Evolutionary conservation across 345 rosid genomes (phyloP).

Genomic region (Aethionema arabicum): DNA sequence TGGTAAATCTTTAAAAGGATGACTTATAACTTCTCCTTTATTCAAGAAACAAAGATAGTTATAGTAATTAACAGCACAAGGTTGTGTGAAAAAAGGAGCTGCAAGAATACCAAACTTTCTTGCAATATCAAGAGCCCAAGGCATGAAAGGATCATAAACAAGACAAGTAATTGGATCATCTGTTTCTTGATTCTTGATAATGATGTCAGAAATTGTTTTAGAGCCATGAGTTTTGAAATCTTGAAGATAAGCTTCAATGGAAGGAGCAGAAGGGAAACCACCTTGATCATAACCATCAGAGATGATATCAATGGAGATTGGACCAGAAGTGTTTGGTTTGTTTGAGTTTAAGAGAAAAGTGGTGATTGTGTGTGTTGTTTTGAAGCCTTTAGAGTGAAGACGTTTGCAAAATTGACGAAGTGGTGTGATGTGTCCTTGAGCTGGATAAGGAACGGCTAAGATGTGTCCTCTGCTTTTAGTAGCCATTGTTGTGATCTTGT

Average conservation of each 20-base stretch:
- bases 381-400: constrained; percentile 44
- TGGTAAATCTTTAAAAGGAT: constrained; percentile 45
- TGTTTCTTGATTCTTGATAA: constrained; percentile 34
- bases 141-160: constrained; percentile 59
- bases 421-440: constrained; percentile 54
- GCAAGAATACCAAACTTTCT: constrained; percentile 47
- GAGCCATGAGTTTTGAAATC: constrained; percentile 40
- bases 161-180: constrained; percentile 47
- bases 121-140: constrained; percentile 70
- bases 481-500: no score
- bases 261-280: constrained; percentile 30
- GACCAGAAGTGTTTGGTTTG: constrained; percentile 13
- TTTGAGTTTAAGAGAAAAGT: constrained; percentile 39
- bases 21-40: constrained; percentile 39
- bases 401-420: constrained; percentile 51
- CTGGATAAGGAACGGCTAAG: constrained; percentile 37
- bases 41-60: constrained; percentile 42
- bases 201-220: constrained; percentile 38
- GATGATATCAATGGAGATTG: constrained; percentile 37
- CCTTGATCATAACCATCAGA: constrained; percentile 47
- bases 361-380: constrained; percentile 41
- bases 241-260: constrained; percentile 30
- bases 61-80: constrained; percentile 57
- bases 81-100: constrained; percentile 69
- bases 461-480: constrained; percentile 31